A percentile compares a stretch with the other conserved stretches of the same genome.
These are phyloP conservation scores for Talaromyces adpressus DNA, from an alignment of 495 filamentous ascomycete species.

Conservation along the genomic window DNA sequence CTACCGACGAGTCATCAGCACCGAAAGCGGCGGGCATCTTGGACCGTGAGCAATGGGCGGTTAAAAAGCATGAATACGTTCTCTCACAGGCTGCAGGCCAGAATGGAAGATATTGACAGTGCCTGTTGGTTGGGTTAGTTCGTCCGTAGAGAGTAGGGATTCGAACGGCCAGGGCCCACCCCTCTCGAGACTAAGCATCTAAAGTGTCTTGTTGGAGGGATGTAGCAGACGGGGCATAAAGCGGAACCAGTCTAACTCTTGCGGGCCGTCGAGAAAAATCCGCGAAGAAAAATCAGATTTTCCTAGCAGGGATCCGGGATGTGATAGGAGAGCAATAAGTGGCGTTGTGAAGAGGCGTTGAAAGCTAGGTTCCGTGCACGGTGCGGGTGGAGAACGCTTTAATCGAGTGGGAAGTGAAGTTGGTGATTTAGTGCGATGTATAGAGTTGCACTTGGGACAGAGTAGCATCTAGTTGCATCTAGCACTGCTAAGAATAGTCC, in stretches of 20 bases:
- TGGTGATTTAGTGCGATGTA: not conserved
- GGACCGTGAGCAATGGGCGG: slow-evolving; percentile 7
- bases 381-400: not conserved
- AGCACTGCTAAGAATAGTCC: slow-evolving; percentile 4
- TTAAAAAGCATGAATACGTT: slow-evolving; percentile 1
- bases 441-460: not conserved
- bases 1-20: slow-evolving; percentile 6
- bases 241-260: not conserved
- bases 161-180: not conserved
- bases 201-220: not conserved
- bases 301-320: slow-evolving; percentile 1
- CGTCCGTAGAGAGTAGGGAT: not conserved
- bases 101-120: not conserved
- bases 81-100: not conserved
- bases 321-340: slow-evolving; percentile 8
- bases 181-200: not conserved
- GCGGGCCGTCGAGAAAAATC: slow-evolving; percentile 2
- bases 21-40: not conserved
- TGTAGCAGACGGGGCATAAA: not conserved
- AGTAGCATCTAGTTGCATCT: not conserved
- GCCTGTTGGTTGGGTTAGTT: slow-evolving; percentile 4
- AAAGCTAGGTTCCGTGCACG: slow-evolving; percentile 3
- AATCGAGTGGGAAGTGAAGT: not conserved
- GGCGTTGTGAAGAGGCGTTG: slow-evolving; percentile 2
- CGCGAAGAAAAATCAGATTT: not conserved